Percentiles rank a stretch among this genome's conserved stretches.
These are phyloP conservation scores for Dendrobium huoshanense DNA, from an alignment of 106 monocot genomes.

Conservation along the genomic window DNA sequence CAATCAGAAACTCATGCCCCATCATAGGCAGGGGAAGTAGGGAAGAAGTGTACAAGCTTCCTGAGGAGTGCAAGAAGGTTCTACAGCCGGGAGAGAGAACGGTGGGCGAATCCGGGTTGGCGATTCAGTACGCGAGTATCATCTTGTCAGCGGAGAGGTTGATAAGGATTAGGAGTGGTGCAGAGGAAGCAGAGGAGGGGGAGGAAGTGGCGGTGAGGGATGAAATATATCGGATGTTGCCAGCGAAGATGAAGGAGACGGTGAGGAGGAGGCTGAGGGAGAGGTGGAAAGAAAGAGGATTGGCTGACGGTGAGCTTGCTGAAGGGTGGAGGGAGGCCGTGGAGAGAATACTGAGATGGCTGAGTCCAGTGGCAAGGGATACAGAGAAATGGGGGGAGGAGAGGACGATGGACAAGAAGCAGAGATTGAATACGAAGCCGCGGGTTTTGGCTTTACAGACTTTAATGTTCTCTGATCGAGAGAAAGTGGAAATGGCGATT, in stretches of 20 bases:
- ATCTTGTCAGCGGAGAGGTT: slow-evolving; percentile 33
- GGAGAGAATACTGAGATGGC: slow-evolving; percentile 45
- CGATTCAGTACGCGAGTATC: slow-evolving; percentile 43
- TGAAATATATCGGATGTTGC: slow-evolving; percentile 45
- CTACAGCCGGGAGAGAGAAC: slow-evolving; percentile 5
- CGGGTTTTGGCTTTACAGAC: slow-evolving; percentile 58
- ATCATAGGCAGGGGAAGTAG: slow-evolving; percentile 7
- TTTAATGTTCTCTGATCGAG: slow-evolving; percentile 57
- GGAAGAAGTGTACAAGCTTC: not conserved
- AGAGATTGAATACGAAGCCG: slow-evolving; percentile 23
- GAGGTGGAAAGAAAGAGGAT: slow-evolving; percentile 34
- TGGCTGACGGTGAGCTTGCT: slow-evolving; percentile 32
- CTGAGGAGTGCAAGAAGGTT: too few species aligned
- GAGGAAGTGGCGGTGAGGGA: slow-evolving; percentile 27
- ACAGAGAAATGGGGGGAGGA: slow-evolving; percentile 51
- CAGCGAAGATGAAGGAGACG: slow-evolving; percentile 19
- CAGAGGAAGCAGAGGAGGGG: not conserved
- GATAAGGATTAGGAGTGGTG: slow-evolving; percentile 13
- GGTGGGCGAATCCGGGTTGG: slow-evolving; percentile 41
- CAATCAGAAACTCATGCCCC: slow-evolving; percentile 45
- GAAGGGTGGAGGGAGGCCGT: slow-evolving; percentile 61
- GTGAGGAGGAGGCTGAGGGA: slow-evolving; percentile 43
- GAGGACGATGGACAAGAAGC: slow-evolving; percentile 44
- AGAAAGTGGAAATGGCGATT: slow-evolving; percentile 72
- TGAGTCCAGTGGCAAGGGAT: slow-evolving; percentile 51